Base-by-base conservation (phyloP, 2,329 filamentous ascomycete species). In the Neoscytalidium dimidiatum region DNA sequence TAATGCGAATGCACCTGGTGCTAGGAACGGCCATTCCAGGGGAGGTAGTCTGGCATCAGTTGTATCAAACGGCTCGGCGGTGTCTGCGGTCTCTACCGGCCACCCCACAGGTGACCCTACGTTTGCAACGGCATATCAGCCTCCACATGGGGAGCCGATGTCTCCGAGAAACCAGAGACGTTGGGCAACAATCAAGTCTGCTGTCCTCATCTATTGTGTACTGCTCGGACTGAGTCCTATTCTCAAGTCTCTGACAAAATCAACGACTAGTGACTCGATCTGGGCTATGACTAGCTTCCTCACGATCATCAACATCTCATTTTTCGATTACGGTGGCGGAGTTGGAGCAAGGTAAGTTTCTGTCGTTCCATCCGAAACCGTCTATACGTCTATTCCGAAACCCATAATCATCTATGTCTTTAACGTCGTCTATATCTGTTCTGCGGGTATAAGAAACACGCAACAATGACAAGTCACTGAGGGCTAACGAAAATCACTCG, bases 271-370 rank as follows among this genome's bases (percentile, higher is more conserved):
- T 64, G 95, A 99, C 83, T 95, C 91, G 48, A 99, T 99, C 75
- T 99, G 95, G 95, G 92, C 95, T 65, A 91, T 99, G 82, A 95
- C 92, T 58, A 94, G 92, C 73, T 95, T 93, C 88, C 85, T 99
- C 49, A 87, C 99, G 68, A 87, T 91, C 72, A 94, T 97, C 79
- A 99, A 99, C 77, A 92, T 98, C 67, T 96, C 97, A 79, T 97
- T 96, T 76, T 98, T 97, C 74, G 95, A 99, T 82, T 99, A 99
- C 77, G 92, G 92, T 11, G 90, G 91, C 44, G 85, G 86, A 35
- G 79, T 83, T 44, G 83, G 81, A 79, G 87, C 77, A 44, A 84
- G 84, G 77, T 80, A 74, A 66, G 74, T 68, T 53, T 29, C 17
- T 58, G 31, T 19, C 11, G 33, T 46, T 41, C 41, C 11, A 21